Evolutionary conservation across 805 yeast species (phyloP), one percentile per base, ranked within the genome.

Genomic region (Gaillardinia entomophila): DNA sequence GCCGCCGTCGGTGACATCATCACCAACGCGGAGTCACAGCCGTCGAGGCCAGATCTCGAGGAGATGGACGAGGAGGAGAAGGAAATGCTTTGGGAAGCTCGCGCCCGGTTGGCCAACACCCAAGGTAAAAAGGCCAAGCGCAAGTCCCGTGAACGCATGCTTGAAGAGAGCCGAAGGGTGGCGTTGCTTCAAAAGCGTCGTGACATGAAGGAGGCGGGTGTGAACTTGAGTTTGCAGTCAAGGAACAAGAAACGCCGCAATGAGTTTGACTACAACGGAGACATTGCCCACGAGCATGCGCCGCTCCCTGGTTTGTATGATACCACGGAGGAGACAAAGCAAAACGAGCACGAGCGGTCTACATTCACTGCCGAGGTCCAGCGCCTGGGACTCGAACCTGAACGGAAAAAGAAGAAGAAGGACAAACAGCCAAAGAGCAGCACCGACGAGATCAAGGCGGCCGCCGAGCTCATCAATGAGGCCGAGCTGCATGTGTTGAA

Each of bases 41-140:
- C 86, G 2, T 90, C 96, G 0, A 68, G 75, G 38, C 95, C 95
- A 0, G 95, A 87, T 58, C 75, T 77, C 2, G 79, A 74, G 11
- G 84, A 79, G 17, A 62, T 87, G 68, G 89, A 80, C 36, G 96
- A 87, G 27, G 96, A 86, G 37, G 96, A 90, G 48, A 62, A 73
- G 35, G 97, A 90, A 53, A 87, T 89, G 96, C 57, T 89, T 6
- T 77, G 86, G n/a, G 98, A 92, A 52, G 98, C 98, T 1, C 73
- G 82, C 30, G 95, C 96, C 2, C 73, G 98, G 45, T 62, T 90
- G 41, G 85, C 95, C 10, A 89, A 87, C 47, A 88, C 97, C 0
- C 87, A 83, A 53, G 98, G 97, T 38, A 88, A 89, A 45, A 90
- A 90, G 56, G 96, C 97, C 0, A 85, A 89, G 37, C 61, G 97